Conservation (phyloP, 805 yeast genomes). For the Starmerella kuoi region DNA sequence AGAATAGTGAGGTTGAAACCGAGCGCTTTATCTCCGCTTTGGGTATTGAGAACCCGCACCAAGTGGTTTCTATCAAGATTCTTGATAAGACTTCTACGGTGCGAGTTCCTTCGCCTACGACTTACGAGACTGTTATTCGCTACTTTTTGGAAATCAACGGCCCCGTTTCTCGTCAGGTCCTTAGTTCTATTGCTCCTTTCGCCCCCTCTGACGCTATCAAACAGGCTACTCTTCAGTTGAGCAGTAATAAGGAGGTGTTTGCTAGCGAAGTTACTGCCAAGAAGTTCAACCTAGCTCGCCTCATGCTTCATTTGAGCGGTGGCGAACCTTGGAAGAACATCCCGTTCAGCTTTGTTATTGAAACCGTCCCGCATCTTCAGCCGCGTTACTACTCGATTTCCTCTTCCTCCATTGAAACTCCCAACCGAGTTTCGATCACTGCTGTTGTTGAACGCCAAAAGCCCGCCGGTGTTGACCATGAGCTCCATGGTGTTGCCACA, state of each 20-base stretch:
- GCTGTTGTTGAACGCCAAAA: conserved; percentile 71
- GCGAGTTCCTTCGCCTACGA: conserved; percentile 48
- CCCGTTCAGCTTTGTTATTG: conserved; percentile 77
- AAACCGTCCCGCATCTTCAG: conserved; percentile 66
- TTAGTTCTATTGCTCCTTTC: conserved; percentile 60
- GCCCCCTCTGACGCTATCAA: conserved; percentile 60
- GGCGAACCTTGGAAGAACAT: conserved; percentile 61
- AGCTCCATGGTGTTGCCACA: conserved; percentile 79
- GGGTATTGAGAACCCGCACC: conserved; percentile 41
- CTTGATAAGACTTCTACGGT: conserved; percentile 43
- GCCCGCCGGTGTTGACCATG: conserved; percentile 29
- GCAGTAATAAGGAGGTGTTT: conserved; percentile 57
- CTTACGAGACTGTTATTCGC: conserved; percentile 77
- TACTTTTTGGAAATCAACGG: conserved; percentile 86
- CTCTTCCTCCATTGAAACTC: conserved; percentile 70
- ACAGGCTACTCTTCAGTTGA: conserved; percentile 38
- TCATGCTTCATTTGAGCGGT: conserved; percentile 46
- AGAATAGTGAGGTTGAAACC: conserved; percentile 68
- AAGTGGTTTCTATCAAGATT: conserved; percentile 53
- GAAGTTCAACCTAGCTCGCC: conserved; percentile 64
- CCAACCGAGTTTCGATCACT: conserved; percentile 65
- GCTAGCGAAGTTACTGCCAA: conserved; percentile 50
- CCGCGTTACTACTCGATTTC: conserved; percentile 96
- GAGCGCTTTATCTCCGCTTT: conserved; percentile 53
- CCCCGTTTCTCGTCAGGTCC: conserved; percentile 79